A percentile compares a stretch with the other conserved stretches of the same genome.
phyloP scores from a whole-genome alignment of 1,284 basidiomycete species.

The Heliocybe sulcata region DNA sequence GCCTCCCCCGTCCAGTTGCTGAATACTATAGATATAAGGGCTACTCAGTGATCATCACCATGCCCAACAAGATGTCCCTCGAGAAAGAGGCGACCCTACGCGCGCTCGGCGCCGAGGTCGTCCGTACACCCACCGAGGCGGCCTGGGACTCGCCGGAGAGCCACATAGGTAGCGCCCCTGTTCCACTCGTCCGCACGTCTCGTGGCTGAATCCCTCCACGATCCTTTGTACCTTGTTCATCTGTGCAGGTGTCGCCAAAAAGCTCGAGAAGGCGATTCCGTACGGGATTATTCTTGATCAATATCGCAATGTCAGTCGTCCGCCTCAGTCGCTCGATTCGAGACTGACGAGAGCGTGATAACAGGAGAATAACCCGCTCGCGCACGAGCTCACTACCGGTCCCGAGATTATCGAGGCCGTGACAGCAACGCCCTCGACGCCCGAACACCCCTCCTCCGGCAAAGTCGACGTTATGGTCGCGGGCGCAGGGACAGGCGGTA shows the following conservation, averaged over 20 bases:
- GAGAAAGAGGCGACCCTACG: slow-evolving; percentile 94
- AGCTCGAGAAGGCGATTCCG: slow-evolving; percentile 75
- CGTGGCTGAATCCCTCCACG: slow-evolving; percentile 80
- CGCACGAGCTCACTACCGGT: slow-evolving; percentile 84
- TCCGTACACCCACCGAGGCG: slow-evolving; percentile 90
- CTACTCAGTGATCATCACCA: slow-evolving; percentile 89
- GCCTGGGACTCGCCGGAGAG: slow-evolving; percentile 82
- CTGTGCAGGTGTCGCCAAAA: slow-evolving; percentile 68
- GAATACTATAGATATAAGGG: slow-evolving; percentile 81
- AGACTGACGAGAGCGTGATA: not conserved
- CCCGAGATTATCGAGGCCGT: slow-evolving; percentile 84
- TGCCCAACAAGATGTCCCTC: slow-evolving; percentile 95
- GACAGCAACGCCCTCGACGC: slow-evolving; percentile 51
- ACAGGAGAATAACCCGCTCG: slow-evolving; percentile 80
- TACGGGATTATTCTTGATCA: slow-evolving; percentile 91
- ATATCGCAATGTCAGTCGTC: slow-evolving; percentile 63
- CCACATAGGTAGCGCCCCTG: slow-evolving; percentile 74
- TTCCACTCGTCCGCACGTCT: slow-evolving; percentile 28
- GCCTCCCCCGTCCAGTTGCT: slow-evolving; percentile 33
- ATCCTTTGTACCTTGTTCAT: slow-evolving; percentile 20
- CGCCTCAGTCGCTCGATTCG: not conserved
- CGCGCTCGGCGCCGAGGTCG: slow-evolving; percentile 89
- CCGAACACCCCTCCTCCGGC: slow-evolving; percentile 47
- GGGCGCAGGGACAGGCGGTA: slow-evolving; percentile 93
- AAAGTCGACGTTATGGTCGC: slow-evolving; percentile 84